phyloP scores from a whole-genome alignment of 306 rosid species.

The Inga leiocalycina region DNA sequence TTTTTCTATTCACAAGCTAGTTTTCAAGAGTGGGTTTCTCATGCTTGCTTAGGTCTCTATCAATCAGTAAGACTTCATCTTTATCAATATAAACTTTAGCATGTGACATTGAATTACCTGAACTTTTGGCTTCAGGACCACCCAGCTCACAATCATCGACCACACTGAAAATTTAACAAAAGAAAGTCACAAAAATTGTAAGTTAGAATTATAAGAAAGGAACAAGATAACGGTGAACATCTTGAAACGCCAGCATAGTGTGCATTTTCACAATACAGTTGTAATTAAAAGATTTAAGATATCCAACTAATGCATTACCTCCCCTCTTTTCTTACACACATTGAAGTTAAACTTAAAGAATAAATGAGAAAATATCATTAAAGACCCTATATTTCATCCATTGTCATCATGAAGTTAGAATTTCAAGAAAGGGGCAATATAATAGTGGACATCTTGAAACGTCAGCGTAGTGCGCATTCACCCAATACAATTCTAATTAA shows the following conservation, averaged over 20 bases:
- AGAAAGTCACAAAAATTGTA: conserved; percentile 6
- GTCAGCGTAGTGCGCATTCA: background rate
- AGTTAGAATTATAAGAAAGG: conserved; percentile 21
- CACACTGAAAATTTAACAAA: conserved; percentile 59
- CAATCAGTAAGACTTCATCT: conserved; percentile 12
- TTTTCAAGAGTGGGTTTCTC: background rate
- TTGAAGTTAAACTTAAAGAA: background rate
- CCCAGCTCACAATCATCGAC: conserved; percentile 62
- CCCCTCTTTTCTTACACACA: background rate
- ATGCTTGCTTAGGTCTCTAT: background rate
- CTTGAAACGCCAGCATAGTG: background rate
- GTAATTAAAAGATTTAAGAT: background rate
- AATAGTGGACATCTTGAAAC: background rate
- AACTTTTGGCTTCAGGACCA: conserved; percentile 38
- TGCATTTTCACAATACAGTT: conserved; percentile 4
- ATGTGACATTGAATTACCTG: conserved; percentile 53
- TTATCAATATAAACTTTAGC: conserved; percentile 20
- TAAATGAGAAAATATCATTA: background rate
- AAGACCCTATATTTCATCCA: background rate
- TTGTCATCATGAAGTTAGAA: conserved; percentile 8
- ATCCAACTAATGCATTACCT: conserved; percentile 2
- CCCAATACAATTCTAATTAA: conserved; percentile 1
- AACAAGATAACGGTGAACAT: background rate
- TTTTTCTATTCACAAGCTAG: background rate
- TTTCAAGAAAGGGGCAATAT: conserved; percentile 10